Evolutionary conservation across 805 yeast species (phyloP).

Genomic region (Candida palmyrensis): DNA sequence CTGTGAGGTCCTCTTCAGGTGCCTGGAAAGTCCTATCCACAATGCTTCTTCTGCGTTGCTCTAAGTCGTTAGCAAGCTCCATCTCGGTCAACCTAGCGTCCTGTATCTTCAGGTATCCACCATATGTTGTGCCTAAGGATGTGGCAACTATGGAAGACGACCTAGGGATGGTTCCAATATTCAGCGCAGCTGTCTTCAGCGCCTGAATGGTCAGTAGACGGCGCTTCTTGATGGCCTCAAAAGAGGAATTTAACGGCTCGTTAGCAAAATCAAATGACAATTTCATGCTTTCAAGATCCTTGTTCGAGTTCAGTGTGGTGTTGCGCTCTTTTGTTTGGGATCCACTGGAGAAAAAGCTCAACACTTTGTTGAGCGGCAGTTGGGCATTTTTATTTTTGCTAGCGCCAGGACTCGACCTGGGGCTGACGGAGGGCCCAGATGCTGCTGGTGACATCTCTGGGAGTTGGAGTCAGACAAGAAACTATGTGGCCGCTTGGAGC

Average conservation of each 20-base stretch:
- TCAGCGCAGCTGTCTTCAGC: conserved; percentile 4
- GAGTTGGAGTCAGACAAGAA: no score
- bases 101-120: conserved; percentile 2
- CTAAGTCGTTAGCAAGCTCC: conserved; percentile 4
- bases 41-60: conserved; percentile 2
- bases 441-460: no score
- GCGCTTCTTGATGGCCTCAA: conserved; percentile 23
- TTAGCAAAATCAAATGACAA: conserved; percentile 4
- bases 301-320: no score
- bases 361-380: no score
- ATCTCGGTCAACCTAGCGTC: background rate
- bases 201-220: conserved; percentile 18
- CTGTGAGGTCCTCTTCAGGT: background rate
- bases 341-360: no score
- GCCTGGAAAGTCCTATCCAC: background rate
- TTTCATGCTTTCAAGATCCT: no score
- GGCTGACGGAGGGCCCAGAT: no score
- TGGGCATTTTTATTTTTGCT: no score
- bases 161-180: conserved; percentile 17
- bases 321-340: no score
- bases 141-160: conserved; percentile 16
- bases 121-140: no score
- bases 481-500: no score
- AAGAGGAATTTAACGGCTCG: conserved; percentile 17
- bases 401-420: no score